These are phyloP conservation scores for Vitellaria paradoxa DNA, from an alignment of 179 eudicot species.

Conservation along the genomic window DNA sequence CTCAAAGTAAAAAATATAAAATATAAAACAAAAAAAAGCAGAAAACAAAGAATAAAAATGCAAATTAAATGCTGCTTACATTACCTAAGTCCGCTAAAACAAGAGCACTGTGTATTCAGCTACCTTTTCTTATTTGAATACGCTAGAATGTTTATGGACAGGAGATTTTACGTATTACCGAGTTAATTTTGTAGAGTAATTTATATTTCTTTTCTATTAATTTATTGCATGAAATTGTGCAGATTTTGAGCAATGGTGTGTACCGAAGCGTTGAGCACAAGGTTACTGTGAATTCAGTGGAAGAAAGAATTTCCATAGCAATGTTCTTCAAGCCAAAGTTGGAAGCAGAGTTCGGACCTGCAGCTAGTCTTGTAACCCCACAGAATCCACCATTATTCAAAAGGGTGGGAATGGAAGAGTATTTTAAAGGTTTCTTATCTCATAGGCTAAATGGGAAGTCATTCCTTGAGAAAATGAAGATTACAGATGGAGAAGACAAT, in stretches of 20 bases:
- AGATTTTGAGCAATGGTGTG: neutral
- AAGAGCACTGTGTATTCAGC: no score
- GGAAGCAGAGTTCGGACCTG: conserved; percentile 14
- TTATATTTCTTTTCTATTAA: no score
- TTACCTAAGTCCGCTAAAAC: no score
- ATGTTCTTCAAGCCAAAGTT: neutral
- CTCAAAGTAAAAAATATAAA: no score
- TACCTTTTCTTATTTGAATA: no score
- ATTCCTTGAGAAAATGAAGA: neutral
- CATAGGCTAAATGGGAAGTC: conserved; percentile 8
- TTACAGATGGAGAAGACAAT: neutral
- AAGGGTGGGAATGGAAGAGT: neutral
- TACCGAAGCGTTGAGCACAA: neutral
- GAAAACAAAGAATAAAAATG: no score
- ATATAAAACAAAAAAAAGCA: no score
- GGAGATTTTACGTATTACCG: no score
- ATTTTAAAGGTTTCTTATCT: neutral
- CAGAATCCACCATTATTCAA: conserved; percentile 11
- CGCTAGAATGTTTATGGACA: no score
- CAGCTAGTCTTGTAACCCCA: conserved; percentile 5
- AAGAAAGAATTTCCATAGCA: conserved; percentile 14
- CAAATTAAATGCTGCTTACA: no score
- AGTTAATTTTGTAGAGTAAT: no score
- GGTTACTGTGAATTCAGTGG: neutral
- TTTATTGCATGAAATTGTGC: neutral